Base-by-base conservation (phyloP, 805 yeast genomes). In the Barnettozyma pratensis region DNA sequence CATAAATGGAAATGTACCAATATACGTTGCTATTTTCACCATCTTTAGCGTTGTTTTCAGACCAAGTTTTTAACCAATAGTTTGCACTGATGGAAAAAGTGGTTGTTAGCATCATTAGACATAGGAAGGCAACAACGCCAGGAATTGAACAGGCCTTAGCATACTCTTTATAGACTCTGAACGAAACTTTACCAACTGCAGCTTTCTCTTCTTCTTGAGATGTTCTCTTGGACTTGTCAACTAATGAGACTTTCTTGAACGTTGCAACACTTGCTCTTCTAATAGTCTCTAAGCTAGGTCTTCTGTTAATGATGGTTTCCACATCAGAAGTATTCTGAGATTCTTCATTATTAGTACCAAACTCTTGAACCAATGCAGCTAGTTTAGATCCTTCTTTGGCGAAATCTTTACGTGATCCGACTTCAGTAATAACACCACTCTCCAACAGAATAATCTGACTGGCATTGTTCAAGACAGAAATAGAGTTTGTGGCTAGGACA, bases 401-500 rank as follows among this genome's bases (percentile, higher is more conserved):
- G 25, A 85, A 75, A 10, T 74, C 80, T 37, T 70, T 72, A 56
- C 78, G 82, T 6, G 80, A 65, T 29, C 88, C 88, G 55, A 77
- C 82, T 65, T 87, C 91, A 38, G 76, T 69, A 42, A 87, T 72
- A 55, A 76, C 73, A 50, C 94, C 94, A 52, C 78, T 81, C 44
- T 78, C 76, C 38, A 92, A 69, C 77, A 91, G 73, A 30, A 85
- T 73, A 47, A 92, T 77, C 41, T 76, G 71, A 59, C 81, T 77
- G 2, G 97, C 95, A 54, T 81, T 80, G 47, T 85, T 76, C 59
- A 91, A 74, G 12, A 89, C 96, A 43, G 87, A 79, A 52, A 92
- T 84, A 47, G 87, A 84, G 69, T 91, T 91, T 6, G 98, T 91
- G 12, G 96, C 92, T 62, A 91, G 73, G 36, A 91, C 71, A 57